Conservation (phyloP, 108 stramenopile species). For the Skeletonema marinoi region DNA sequence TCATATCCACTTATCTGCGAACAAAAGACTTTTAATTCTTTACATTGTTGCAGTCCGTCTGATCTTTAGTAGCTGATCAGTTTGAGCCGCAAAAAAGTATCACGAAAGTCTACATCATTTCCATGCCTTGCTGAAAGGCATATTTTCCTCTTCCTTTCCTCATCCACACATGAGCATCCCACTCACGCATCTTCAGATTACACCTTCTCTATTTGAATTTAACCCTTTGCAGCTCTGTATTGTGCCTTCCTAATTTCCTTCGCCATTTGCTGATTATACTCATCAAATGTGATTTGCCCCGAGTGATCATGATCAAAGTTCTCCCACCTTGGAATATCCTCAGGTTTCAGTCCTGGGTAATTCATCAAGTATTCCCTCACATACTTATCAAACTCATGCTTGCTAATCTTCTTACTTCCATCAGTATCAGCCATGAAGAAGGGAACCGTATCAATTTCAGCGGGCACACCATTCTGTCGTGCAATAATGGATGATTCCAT, state of each 20-base stretch:
- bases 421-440: slow-evolving; percentile 57
- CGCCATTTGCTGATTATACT: slow-evolving; percentile 53
- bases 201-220: background rate
- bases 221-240: slow-evolving; percentile 47
- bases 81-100: background rate
- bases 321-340: slow-evolving; percentile 53
- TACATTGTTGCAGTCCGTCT: background rate
- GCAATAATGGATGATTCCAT: slow-evolving; percentile 53
- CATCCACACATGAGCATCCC: background rate
- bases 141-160: background rate
- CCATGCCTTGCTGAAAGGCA: background rate
- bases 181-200: background rate
- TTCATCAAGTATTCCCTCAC: slow-evolving; percentile 52
- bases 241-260: slow-evolving; percentile 54
- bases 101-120: background rate
- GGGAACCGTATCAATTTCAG: slow-evolving; percentile 50
- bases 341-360: slow-evolving; percentile 48
- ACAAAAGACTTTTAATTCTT: background rate
- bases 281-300: slow-evolving; percentile 51
- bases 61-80: slow-evolving; percentile 1
- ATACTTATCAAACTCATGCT: slow-evolving; percentile 53
- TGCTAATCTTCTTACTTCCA: slow-evolving; percentile 54
- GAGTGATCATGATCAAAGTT: slow-evolving; percentile 56
- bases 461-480: slow-evolving; percentile 47
- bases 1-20: background rate